phyloP scores from a whole-genome alignment of 805 yeast species.

The Pichia thaimueangensis region DNA sequence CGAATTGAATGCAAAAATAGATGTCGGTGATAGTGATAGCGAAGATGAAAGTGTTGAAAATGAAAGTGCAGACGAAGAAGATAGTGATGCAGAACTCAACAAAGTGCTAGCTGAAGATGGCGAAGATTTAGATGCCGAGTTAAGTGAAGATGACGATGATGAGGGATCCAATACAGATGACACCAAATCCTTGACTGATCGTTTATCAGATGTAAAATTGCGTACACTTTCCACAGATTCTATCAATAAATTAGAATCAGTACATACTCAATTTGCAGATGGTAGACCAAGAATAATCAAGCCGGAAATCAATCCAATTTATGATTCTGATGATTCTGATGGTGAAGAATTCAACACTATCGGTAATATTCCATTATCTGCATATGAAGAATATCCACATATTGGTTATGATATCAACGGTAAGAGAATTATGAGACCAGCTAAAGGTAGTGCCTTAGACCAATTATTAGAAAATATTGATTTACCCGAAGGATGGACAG shows the following conservation, averaged over 20 bases:
- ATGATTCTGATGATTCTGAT: constrained; percentile 92
- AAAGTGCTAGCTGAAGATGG: constrained; percentile 20
- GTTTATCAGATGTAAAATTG: constrained; percentile 47
- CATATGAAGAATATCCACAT: constrained; percentile 96
- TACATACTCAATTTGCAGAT: constrained; percentile 56
- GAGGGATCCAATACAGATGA: constrained; percentile 31
- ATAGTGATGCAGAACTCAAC: constrained; percentile 16
- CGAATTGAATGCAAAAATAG: constrained; percentile 33
- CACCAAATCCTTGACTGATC: constrained; percentile 44
- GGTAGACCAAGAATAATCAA: constrained; percentile 71
- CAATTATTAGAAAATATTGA: constrained; percentile 85
- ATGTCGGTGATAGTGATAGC: constrained; percentile 37
- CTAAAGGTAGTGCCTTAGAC: constrained; percentile 91
- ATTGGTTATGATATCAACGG: constrained; percentile 97
- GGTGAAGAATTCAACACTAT: constrained; percentile 75
- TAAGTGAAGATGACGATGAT: constrained; percentile 34
- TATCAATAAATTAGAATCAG: constrained; percentile 27
- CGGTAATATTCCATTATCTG: constrained; percentile 88
- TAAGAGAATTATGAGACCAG: constrained; percentile 97
- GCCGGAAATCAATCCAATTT: constrained; percentile 92
- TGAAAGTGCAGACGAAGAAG: constrained; percentile 27
- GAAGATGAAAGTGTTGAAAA: constrained; percentile 34
- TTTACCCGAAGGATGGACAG: constrained; percentile 98
- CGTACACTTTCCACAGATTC: constrained; percentile 41
- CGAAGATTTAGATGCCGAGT: constrained; percentile 41